Evolutionary conservation across 2,329 filamentous ascomycete genomes (phyloP).

Genomic region (Pseudofabraea citricarpa): DNA sequence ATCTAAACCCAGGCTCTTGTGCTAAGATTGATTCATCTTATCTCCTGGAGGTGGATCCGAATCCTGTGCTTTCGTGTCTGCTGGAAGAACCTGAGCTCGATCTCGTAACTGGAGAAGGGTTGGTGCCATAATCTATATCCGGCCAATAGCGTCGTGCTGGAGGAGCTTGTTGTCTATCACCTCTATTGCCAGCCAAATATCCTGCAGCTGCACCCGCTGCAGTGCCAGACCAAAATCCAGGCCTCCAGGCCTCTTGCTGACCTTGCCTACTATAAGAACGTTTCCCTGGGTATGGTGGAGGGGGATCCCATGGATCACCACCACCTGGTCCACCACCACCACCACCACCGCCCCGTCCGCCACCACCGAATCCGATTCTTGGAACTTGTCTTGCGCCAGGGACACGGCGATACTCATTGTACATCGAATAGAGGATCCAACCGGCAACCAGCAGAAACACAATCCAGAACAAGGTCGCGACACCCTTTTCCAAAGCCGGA

Average conservation of each 20-base stretch:
- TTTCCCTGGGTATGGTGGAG: conserved; percentile 27
- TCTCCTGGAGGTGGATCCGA: conserved; percentile 62
- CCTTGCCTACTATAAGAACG: conserved; percentile 8
- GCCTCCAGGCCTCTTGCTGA: conserved; percentile 52
- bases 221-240: conserved; percentile 66
- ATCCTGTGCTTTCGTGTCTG: conserved; percentile 65
- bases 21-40: conserved; percentile 23
- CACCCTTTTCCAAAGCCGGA: conserved; percentile 27
- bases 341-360: conserved; percentile 38
- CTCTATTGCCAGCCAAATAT: conserved; percentile 53
- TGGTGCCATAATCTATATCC: conserved; percentile 21
- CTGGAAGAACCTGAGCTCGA: conserved; percentile 38
- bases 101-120: conserved; percentile 27
- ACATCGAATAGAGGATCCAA: conserved; percentile 59
- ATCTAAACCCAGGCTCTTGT: no score
- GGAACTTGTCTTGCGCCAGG: conserved; percentile 11
- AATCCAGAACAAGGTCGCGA: conserved; percentile 47
- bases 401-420: neutral
- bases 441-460: conserved; percentile 55
- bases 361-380: conserved; percentile 35
- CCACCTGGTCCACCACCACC: conserved; percentile 28
- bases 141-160: conserved; percentile 12
- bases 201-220: conserved; percentile 64
- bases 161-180: conserved; percentile 31
- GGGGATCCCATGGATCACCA: conserved; percentile 21